phyloP scores from a whole-genome alignment of 179 eudicot genomes.

The Drosera spatulata region DNA sequence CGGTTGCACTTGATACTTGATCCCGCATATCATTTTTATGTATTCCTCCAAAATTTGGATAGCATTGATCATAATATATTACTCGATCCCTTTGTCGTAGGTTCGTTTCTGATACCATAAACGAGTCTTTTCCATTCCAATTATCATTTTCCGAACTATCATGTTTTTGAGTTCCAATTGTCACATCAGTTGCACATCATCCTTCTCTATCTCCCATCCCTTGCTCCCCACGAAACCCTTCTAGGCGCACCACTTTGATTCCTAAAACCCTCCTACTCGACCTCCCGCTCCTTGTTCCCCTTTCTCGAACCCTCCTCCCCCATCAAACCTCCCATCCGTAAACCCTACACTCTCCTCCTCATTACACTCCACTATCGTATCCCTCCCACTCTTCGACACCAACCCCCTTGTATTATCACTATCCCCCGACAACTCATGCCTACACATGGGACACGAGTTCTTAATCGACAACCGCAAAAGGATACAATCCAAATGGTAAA shows the following conservation, averaged over 20 bases:
- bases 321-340: conserved; percentile 35
- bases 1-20: too few species aligned
- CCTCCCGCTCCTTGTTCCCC: conserved; percentile 50
- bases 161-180: too few species aligned
- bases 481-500: conserved; percentile 63
- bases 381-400: conserved; percentile 13
- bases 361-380: conserved; percentile 5
- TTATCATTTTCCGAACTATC: too few species aligned
- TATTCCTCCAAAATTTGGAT: too few species aligned
- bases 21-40: too few species aligned
- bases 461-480: conserved; percentile 54
- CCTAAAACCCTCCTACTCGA: conserved; percentile 82
- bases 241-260: conserved; percentile 38
- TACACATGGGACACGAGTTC: conserved; percentile 69
- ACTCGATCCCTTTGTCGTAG: too few species aligned
- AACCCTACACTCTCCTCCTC: conserved; percentile 35
- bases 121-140: too few species aligned
- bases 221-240: conserved; percentile 33
- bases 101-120: too few species aligned
- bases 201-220: conserved; percentile 23
- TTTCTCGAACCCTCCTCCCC: conserved; percentile 37
- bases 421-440: conserved; percentile 51
- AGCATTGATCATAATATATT: too few species aligned
- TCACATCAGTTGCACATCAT: too few species aligned
- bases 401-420: background rate